phyloP scores from a whole-genome alignment of 805 yeast genomes.

The Candida insectalens region DNA sequence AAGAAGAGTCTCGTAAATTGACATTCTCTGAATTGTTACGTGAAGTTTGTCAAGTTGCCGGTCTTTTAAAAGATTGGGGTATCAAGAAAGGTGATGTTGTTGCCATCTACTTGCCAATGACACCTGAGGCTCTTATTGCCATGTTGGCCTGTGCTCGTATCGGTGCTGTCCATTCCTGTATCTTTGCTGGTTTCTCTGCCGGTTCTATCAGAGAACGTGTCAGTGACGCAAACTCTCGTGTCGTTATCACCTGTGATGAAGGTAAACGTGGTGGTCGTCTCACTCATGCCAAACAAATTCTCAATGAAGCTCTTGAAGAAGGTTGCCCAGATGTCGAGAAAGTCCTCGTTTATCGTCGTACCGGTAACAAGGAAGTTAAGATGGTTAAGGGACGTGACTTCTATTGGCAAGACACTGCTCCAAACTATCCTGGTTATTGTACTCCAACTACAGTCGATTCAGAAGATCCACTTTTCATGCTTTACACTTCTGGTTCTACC shows the following conservation, averaged over 20 bases:
- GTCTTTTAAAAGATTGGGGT: conserved; percentile 74
- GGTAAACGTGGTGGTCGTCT: conserved; percentile 93
- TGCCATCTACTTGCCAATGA: conserved; percentile 96
- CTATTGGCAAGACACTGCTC: conserved; percentile 92
- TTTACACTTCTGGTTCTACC: conserved; percentile 85
- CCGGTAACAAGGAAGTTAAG: conserved; percentile 65
- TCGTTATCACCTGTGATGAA: conserved; percentile 90
- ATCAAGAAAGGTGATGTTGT: conserved; percentile 92
- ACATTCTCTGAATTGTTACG: conserved; percentile 82
- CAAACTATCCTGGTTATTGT: conserved; percentile 70
- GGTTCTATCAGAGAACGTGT: conserved; percentile 90
- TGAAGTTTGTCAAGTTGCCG: conserved; percentile 81
- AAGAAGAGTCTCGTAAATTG: conserved; percentile 56
- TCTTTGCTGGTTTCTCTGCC: conserved; percentile 94
- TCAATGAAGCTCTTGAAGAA: conserved; percentile 81
- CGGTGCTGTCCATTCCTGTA: conserved; percentile 94
- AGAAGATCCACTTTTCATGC: conserved; percentile 59
- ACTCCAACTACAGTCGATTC: conserved; percentile 81
- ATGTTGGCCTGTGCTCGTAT: conserved; percentile 86
- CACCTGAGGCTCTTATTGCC: conserved; percentile 92
- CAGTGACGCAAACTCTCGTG: conserved; percentile 74
- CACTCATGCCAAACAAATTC: conserved; percentile 86
- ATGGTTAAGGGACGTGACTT: conserved; percentile 75
- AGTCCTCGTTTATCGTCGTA: conserved; percentile 82
- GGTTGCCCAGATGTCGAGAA: conserved; percentile 71